Evolutionary conservation across 257 asterid species (phyloP), one percentile per base, ranked within the genome.

Genomic region (Solanum gracilifrons): DNA sequence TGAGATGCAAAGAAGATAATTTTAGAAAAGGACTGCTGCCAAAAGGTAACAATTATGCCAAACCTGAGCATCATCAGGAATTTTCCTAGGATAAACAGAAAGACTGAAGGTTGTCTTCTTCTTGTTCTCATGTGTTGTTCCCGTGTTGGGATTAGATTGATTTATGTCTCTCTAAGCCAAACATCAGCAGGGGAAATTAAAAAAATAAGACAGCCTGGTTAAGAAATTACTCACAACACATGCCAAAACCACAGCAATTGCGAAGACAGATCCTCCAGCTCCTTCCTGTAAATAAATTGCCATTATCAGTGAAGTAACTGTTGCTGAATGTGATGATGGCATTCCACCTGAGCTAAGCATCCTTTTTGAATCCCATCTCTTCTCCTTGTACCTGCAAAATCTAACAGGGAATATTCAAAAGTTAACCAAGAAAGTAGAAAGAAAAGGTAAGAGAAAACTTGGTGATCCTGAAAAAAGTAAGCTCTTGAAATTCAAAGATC

Each of bases 291-390:
- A 76, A 23, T 95, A 97, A 88, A 97, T 92, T 89, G 97, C 95
- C 69, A 92, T 88, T 87, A 97, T 96, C 80, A 97, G 98, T 68
- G 99, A 96, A 12, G 93, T 93, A 41, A 97, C 99, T 32, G 96
- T 93, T 66, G 99, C 98, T 83, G 99, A 95, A 94, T 95, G 99
- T 69, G 98, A 97, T 46, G 99, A 97, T 25, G 99, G 99, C 99
- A 97, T 95, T 90, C 99, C 99, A 60, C 99, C 99, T 35, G 99
- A 95, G 91, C 99, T 91, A 76, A 97, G 91, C 98, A 97, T 95
- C 90, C 91, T 95, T 90, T 88, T 92, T 62, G 99, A 95, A 86
- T 97, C 98, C 99, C 99, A 97, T 91, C 92, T 95, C 90, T 90
- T 95, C 90, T 95, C 99, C 93, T 93, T 97, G 87, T 92, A 92